phyloP scores from a whole-genome alignment of 345 rosid genomes.

The Rhodamnia argentea region DNA sequence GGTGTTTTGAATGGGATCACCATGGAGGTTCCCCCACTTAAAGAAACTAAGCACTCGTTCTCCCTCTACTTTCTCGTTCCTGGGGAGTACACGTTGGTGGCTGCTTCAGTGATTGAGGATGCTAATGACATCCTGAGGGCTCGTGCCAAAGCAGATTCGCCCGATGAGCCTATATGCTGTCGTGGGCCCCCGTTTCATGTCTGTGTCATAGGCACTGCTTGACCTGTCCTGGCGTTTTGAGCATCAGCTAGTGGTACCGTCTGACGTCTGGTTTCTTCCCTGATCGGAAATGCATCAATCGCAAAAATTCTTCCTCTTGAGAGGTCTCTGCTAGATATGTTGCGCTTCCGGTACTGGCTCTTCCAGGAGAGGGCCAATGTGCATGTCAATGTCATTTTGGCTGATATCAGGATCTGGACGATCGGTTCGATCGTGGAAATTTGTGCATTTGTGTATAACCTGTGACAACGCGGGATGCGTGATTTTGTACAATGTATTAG shows the following conservation, averaged over 20 bases:
- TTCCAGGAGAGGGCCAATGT: not conserved
- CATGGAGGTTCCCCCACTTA: constrained; percentile 69
- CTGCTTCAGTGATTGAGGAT: constrained; percentile 81
- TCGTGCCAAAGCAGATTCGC: constrained; percentile 56
- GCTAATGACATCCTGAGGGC: constrained; percentile 80
- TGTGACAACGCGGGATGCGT: not conserved
- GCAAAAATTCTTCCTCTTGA: not conserved
- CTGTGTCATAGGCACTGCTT: constrained; percentile 55
- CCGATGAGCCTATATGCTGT: constrained; percentile 84
- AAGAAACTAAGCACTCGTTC: constrained; percentile 67
- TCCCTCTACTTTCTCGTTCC: constrained; percentile 86
- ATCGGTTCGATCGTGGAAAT: not conserved
- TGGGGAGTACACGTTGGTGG: constrained; percentile 81
- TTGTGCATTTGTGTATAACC: not conserved
- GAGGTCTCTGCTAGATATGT: not conserved
- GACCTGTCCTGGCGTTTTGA: not conserved
- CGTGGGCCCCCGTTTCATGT: constrained; percentile 92
- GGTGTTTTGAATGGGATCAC: constrained; percentile 71
- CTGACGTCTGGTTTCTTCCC: not conserved
- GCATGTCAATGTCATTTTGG: not conserved
- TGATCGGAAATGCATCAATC: not conserved
- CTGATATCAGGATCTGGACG: not conserved
- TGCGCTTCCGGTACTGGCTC: not conserved
- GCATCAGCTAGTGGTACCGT: not conserved
- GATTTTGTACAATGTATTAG: not conserved